Base-by-base conservation (phyloP, 164 flowering plant species). In the Umbellularia californica region DNA sequence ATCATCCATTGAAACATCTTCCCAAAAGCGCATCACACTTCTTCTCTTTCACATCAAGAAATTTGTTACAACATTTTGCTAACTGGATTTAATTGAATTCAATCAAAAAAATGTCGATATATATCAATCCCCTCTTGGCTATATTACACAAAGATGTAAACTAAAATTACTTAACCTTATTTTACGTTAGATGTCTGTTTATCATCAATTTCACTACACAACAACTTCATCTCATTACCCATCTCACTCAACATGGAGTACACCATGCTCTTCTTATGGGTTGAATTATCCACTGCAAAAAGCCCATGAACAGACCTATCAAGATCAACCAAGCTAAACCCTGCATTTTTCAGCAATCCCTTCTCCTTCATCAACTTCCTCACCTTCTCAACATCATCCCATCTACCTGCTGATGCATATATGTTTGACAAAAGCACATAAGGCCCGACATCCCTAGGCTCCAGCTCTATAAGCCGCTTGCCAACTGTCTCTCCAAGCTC, bases 331-430 rank as follows among this genome's bases (percentile, higher is more conserved):
- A 68, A 60, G 78, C 88, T 87, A 68, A 51, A 67, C 60, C 87
- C 88, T 25, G 77, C 78, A 41, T 12, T 74, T 76, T 87, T 87
- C 10, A 70, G 77, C 65, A 85, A 72, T 15, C 84, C 82, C 52
- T 76, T 81, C 58, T 84, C 82, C 76, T 73, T 82, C 79, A 88
- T 81, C 82, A 79, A 83, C 78, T 66, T 80, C 70, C 95, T 90
- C 58, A 86, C 84, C 64, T 74, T 79, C 76, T 89, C 93, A 62
- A 89, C 89, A 30, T 85, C 85, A 72, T 82, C 90, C 90, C 91
- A 89, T 70, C 76, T 84, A 55, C 87, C 88, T 79, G 80, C 80
- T 64, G 82, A 77, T n/a, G 95, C 93, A 85, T 89, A 88, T 24
- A 87, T 83, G 74, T 87, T 84, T 14, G 89, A 85, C 66, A 90